These are phyloP conservation scores for Hanseniaspora lindneri DNA, from an alignment of 805 yeast species.

Conservation along the genomic window DNA sequence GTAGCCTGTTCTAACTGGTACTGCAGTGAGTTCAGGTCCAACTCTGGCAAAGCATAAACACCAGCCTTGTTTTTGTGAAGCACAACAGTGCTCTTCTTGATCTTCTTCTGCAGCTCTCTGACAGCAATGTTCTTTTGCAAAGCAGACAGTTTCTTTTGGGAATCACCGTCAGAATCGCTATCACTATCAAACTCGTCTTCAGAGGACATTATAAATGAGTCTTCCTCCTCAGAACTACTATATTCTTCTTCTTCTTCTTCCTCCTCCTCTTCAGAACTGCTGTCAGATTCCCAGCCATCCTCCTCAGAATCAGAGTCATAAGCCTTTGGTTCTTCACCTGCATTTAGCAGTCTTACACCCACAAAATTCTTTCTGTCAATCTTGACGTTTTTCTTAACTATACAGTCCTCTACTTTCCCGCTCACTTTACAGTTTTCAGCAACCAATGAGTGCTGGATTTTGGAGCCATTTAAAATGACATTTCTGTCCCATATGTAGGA, in stretches of 20 bases:
- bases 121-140: constrained; percentile 12
- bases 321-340: neutral
- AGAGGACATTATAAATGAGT: constrained; percentile 14
- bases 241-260: no score
- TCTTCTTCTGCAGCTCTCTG: constrained; percentile 10
- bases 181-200: constrained; percentile 18
- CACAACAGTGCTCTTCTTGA: constrained; percentile 8
- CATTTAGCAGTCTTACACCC: constrained; percentile 13
- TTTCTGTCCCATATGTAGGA: constrained; percentile 85
- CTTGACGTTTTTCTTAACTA: constrained; percentile 63
- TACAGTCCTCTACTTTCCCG: constrained; percentile 45
- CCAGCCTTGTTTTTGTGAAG: constrained; percentile 1
- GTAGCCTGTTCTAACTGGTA: constrained; percentile 39
- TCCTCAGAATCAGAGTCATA: constrained; percentile 14
- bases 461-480: constrained; percentile 51
- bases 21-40: constrained; percentile 30
- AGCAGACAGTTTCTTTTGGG: constrained; percentile 17
- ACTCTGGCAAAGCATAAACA: constrained; percentile 28
- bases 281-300: constrained; percentile 19
- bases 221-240: constrained; percentile 19
- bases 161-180: constrained; percentile 25
- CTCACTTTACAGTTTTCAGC: constrained; percentile 55
- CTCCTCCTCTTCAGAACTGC: constrained; percentile 18
- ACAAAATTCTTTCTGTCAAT: constrained; percentile 40
- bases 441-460: constrained; percentile 52